Evolutionary conservation across 768 basidiomycete species (phyloP).

Genomic region (Psilocybe azurescens): DNA sequence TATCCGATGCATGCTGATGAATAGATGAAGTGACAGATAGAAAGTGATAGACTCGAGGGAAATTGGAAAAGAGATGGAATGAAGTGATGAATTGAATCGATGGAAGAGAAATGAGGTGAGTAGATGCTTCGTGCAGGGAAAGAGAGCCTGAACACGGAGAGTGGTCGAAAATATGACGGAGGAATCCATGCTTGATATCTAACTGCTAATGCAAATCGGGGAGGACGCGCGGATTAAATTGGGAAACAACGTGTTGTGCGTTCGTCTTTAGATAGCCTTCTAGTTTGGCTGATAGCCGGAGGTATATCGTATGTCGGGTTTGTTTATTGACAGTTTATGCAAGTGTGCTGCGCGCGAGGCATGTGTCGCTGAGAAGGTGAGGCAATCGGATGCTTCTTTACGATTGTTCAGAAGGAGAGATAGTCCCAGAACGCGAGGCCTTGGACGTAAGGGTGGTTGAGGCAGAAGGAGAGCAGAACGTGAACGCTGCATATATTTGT

Average conservation of each 20-base stretch:
- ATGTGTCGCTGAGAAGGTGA: constrained; percentile 20
- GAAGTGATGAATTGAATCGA: not conserved
- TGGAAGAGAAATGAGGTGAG: constrained; percentile 8
- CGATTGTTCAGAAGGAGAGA: constrained; percentile 23
- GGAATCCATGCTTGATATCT: constrained; percentile 10
- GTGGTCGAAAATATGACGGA: not conserved
- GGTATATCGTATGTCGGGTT: constrained; percentile 9
- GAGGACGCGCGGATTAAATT: constrained; percentile 17
- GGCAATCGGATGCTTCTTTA: constrained; percentile 9
- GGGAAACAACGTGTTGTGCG: constrained; percentile 24
- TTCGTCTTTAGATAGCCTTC: constrained; percentile 12
- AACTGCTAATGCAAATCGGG: constrained; percentile 9
- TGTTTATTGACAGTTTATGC: constrained; percentile 7
- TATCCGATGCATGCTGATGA: not conserved
- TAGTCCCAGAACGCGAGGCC: constrained; percentile 38
- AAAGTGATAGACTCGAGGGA: not conserved
- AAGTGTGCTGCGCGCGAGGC: constrained; percentile 12
- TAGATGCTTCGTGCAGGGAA: not conserved
- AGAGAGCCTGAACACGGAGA: not conserved
- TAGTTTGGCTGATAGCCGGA: constrained; percentile 9
- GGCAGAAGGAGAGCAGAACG: constrained; percentile 77
- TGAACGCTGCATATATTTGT: constrained; percentile 75
- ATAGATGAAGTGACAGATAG: not conserved
- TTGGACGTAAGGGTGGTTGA: constrained; percentile 59
- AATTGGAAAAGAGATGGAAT: not conserved